Evolutionary conservation across 2,329 filamentous ascomycete genomes (phyloP).

Genomic region (Clarireedia monteithiana): DNA sequence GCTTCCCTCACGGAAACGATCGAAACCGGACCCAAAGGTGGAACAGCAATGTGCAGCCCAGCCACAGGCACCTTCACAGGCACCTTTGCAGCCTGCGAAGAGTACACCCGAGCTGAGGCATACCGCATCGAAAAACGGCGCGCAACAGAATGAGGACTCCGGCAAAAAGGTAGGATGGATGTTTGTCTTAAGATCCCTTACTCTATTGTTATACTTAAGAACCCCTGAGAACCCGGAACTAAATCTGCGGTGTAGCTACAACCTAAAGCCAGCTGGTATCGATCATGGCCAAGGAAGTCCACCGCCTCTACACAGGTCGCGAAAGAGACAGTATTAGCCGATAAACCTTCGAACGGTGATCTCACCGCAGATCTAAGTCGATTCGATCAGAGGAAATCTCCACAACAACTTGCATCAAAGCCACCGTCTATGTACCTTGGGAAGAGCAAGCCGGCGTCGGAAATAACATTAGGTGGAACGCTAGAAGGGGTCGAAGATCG

Average conservation of each 20-base stretch:
- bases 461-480: conserved; percentile 25
- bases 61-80: conserved; percentile 5
- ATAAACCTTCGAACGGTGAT: conserved; percentile 22
- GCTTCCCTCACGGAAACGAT: conserved; percentile 24
- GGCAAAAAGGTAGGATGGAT: conserved; percentile 1
- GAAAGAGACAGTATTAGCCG: conserved; percentile 52
- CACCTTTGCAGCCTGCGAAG: conserved; percentile 5
- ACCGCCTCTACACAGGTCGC: conserved; percentile 52
- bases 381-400: conserved; percentile 23
- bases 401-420: conserved; percentile 14
- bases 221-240: neutral
- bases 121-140: neutral
- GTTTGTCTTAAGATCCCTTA: neutral
- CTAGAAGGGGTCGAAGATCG: conserved; percentile 2
- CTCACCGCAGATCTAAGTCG: conserved; percentile 23
- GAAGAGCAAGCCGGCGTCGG: conserved; percentile 29
- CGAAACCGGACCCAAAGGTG: conserved; percentile 19
- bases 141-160: neutral
- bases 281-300: conserved; percentile 47
- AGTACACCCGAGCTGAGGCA: conserved; percentile 11
- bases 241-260: conserved; percentile 17
- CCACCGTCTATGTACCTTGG: conserved; percentile 28
- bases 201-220: neutral
- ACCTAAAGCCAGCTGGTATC: conserved; percentile 48
- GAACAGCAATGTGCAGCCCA: conserved; percentile 12